phyloP scores from a whole-genome alignment of 164 flowering plant species.

The Chimonanthus salicifolius region DNA sequence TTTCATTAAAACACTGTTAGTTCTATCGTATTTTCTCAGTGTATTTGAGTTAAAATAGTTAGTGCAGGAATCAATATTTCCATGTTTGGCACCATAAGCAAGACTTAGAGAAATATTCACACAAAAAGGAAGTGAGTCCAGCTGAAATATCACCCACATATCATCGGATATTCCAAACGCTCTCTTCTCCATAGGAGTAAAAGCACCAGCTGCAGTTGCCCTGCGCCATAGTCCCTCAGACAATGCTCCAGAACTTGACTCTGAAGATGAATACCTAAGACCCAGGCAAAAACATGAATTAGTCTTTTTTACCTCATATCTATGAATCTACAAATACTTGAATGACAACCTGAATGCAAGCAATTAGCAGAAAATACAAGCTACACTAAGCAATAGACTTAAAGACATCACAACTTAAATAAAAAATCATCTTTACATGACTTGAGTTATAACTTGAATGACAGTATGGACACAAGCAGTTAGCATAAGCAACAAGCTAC shows the following conservation, averaged over 20 bases:
- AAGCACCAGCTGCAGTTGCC: constrained; percentile 75
- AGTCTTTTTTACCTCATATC: background rate
- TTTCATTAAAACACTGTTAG: too few species aligned
- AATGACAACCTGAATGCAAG: background rate
- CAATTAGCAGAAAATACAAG: too few species aligned
- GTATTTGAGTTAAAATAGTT: too few species aligned
- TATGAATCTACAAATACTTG: background rate
- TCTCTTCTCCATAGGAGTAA: constrained; percentile 63
- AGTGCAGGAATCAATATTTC: background rate
- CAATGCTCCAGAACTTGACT: constrained; percentile 42
- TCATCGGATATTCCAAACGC: constrained; percentile 94
- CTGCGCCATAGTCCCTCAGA: constrained; percentile 87
- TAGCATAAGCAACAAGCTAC: too few species aligned
- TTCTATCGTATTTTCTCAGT: too few species aligned
- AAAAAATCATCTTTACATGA: too few species aligned
- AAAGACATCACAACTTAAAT: too few species aligned
- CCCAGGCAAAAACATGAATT: constrained; percentile 1
- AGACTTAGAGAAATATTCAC: background rate
- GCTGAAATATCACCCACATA: constrained; percentile 39
- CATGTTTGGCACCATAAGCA: background rate
- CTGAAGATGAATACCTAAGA: constrained; percentile 48
- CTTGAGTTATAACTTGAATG: too few species aligned
- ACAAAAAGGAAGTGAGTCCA: background rate
- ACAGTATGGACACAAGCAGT: too few species aligned
- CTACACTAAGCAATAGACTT: too few species aligned